Conservation (phyloP, 306 rosid genomes). For the apple (Malus domestica) region DNA sequence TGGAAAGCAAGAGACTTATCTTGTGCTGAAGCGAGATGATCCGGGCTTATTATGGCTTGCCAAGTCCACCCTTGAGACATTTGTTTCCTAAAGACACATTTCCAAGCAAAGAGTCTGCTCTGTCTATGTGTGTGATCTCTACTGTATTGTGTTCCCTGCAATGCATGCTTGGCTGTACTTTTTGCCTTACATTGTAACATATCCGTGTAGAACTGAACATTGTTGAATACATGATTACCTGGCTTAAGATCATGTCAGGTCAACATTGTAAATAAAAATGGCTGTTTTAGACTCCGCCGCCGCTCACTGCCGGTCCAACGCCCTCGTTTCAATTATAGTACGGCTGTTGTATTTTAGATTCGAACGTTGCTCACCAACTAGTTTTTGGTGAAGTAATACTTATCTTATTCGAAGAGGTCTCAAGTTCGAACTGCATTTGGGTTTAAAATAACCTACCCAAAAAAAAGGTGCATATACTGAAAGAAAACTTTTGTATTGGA, state of each 20-base stretch:
- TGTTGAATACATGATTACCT: background rate
- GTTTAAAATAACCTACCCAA: background rate
- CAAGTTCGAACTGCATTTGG: background rate
- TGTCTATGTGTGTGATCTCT: background rate
- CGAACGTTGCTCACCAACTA: background rate
- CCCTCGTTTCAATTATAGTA: background rate
- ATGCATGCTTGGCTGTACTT: background rate
- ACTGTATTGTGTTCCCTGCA: background rate
- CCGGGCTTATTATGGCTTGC: conserved; percentile 95
- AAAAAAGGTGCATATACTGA: background rate
- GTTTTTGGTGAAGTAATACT: background rate
- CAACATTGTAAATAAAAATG: background rate
- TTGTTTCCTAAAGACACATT: background rate
- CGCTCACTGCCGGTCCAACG: no score
- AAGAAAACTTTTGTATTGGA: conserved; percentile 15
- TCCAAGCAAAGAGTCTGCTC: background rate
- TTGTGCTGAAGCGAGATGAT: conserved; percentile 83
- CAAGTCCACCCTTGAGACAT: conserved; percentile 71
- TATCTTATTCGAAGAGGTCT: background rate
- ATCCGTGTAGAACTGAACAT: background rate
- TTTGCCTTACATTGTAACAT: background rate
- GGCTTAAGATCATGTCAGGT: background rate
- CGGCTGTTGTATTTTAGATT: no score
- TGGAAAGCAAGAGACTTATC: conserved; percentile 63
- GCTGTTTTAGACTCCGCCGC: background rate